Evolutionary conservation across 164 flowering plant genomes (phyloP).

Genomic region (Umbilicus rupestris): DNA sequence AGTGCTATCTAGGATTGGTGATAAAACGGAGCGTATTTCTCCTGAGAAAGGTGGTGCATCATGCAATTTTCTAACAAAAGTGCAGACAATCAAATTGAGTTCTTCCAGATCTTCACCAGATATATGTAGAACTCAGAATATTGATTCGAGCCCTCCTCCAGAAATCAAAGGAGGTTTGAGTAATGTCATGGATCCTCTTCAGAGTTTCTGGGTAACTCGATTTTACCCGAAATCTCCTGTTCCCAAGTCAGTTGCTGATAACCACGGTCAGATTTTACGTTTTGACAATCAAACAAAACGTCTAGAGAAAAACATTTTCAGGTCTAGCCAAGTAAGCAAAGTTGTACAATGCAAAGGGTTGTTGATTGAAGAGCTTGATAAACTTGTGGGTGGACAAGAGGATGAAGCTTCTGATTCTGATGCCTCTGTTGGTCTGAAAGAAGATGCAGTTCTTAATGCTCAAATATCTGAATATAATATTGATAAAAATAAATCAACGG

Average conservation of each 20-base stretch:
- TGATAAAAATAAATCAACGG: neutral
- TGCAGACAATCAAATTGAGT: neutral
- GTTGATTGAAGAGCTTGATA: neutral
- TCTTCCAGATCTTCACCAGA: neutral
- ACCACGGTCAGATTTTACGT: neutral
- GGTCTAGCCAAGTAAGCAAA: neutral
- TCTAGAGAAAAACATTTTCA: neutral
- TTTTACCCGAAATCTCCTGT: neutral
- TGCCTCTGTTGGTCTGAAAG: neutral
- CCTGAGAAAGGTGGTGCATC: neutral
- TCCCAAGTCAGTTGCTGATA: slow-evolving; percentile 3
- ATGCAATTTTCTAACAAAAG: neutral
- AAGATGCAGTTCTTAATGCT: neutral
- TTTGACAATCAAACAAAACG: neutral
- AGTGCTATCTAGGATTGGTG: neutral
- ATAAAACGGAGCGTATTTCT: neutral
- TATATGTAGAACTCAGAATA: neutral
- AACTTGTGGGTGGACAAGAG: neutral
- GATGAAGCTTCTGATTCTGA: slow-evolving; percentile 1
- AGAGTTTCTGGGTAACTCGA: slow-evolving; percentile 4
- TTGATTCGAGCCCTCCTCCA: neutral
- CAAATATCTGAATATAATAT: neutral
- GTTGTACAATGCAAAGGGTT: neutral
- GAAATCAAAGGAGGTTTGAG: slow-evolving; percentile 1
- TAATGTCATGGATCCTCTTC: neutral